These are phyloP conservation scores for Cystobasidium pallidum DNA, from an alignment of 1,284 basidiomycete species.

Conservation along the genomic window DNA sequence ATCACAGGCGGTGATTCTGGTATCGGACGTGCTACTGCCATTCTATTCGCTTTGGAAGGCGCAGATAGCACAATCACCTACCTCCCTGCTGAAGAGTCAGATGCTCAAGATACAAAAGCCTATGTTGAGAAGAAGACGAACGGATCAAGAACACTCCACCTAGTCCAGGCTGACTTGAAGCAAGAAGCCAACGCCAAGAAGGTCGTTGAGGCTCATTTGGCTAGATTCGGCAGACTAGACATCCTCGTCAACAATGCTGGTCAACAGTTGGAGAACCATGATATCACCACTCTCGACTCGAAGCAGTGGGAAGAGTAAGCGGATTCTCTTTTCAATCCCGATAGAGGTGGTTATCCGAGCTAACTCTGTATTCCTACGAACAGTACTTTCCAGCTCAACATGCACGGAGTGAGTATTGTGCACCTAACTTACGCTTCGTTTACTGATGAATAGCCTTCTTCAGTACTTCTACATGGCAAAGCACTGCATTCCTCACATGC, in stretches of 20 bases:
- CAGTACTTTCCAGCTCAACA: constrained; percentile 55
- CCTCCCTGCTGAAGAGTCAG: constrained; percentile 62
- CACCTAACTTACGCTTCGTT: neutral
- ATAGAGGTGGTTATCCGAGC: constrained; percentile 37
- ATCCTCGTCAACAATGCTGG: constrained; percentile 64
- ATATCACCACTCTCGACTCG: constrained; percentile 59
- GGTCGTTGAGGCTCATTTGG: constrained; percentile 60
- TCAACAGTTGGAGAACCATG: constrained; percentile 61
- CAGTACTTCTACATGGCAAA: constrained; percentile 63
- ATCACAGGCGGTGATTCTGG: constrained; percentile 64
- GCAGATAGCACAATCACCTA: constrained; percentile 64
- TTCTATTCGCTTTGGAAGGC: constrained; percentile 63
- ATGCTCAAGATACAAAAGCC: constrained; percentile 59
- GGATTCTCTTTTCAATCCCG: neutral
- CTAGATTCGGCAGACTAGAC: constrained; percentile 60
- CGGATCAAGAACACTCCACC: constrained; percentile 57
- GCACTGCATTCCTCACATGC: constrained; percentile 59
- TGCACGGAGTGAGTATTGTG: constrained; percentile 57
- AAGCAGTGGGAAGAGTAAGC: constrained; percentile 63
- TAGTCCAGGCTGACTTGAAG: constrained; percentile 60
- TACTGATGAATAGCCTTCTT: neutral
- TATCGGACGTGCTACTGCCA: constrained; percentile 58
- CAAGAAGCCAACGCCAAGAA: constrained; percentile 58
- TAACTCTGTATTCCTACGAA: constrained; percentile 43
- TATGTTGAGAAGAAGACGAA: constrained; percentile 55